Evolutionary conservation across 805 yeast genomes (phyloP), one percentile per base, ranked within the genome.

Genomic region (Starmerella sp.): DNA sequence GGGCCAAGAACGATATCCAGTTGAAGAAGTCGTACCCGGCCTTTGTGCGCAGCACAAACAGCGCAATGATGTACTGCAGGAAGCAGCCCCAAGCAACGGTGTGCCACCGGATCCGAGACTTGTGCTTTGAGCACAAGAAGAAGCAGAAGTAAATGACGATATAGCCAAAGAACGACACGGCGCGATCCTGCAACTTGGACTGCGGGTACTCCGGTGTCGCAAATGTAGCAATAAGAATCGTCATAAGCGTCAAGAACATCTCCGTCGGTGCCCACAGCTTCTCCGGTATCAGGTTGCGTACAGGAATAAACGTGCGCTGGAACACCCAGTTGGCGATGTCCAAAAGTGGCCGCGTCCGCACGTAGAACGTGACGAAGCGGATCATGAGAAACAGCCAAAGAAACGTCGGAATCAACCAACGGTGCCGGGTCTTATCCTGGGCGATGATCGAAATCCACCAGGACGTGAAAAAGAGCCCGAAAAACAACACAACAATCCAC

Each of bases 11-110:
- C 30, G 82, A 77, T 62, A 81, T 76, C 64, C 80, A 81, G 68
- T 79, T 76, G 72, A 81, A 81, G 60, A 81, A 71, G 63, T 80
- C 83, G 65, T 75, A 80, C 57, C 85, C 85, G 46, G 74, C 73
- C 62, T 72, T 71, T 22, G 84, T 81, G 63, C 84, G 71, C 64
- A 81, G 71, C 11, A 81, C 84, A 60, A 81, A 81, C 44, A 81
- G 70, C 5, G 84, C 83, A 56, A 81, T 66, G 55, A 79, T 75
- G 63, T 70, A 81, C 66, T 81, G 84, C 72, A 78, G 75, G 64
- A 81, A 73, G 70, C 77, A 71, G 42, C 84, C 84, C 35, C 77
- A 76, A 57, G 78, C 76, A 30, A 81, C 83, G 4, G 83, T 77
- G 59, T 77, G 74, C 83, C 84, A 81, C 54, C 74, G 71, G 60